Evolutionary conservation across 805 yeast genomes (phyloP).

Genomic region (Suhomyces tanzawaensis): DNA sequence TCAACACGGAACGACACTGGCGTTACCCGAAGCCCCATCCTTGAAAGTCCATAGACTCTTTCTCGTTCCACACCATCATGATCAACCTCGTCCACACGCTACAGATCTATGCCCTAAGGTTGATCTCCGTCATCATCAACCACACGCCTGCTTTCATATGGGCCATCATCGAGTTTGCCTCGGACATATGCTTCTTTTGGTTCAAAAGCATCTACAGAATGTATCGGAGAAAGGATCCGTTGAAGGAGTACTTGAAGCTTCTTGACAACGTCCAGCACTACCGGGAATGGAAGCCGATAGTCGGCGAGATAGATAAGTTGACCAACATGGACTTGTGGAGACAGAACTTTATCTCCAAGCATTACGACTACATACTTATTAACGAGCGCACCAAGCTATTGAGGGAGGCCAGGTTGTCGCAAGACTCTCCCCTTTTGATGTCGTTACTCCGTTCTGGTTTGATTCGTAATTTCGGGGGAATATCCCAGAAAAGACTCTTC

Average conservation of each 20-base stretch:
- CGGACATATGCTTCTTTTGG: conserved; percentile 50
- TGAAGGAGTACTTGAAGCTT: conserved; percentile 47
- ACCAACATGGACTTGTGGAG: conserved; percentile 59
- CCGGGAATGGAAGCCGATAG: conserved; percentile 67
- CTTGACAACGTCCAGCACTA: conserved; percentile 54
- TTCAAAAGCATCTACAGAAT: conserved; percentile 33
- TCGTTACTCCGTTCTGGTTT: conserved; percentile 77
- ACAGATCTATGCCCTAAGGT: conserved; percentile 15
- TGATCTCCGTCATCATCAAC: conserved; percentile 28
- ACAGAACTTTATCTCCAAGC: conserved; percentile 74
- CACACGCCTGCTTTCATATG: conserved; percentile 40
- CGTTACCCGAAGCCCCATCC: too few relatives aligned
- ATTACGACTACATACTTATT: conserved; percentile 82
- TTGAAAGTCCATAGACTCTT: too few relatives aligned
- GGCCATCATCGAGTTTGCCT: conserved; percentile 41
- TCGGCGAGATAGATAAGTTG: conserved; percentile 47
- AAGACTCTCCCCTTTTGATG: conserved; percentile 58
- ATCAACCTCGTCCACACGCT: background rate
- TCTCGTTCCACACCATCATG: too few relatives aligned
- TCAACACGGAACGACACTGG: too few relatives aligned
- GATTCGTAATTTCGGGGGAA: conserved; percentile 88
- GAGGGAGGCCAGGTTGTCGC: conserved; percentile 55
- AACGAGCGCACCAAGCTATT: conserved; percentile 67
- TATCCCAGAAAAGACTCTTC: conserved; percentile 74
- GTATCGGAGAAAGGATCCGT: conserved; percentile 40